These are phyloP conservation scores for Harringtonia aguacate DNA, from an alignment of 2,329 filamentous ascomycete species.

Conservation along the genomic window DNA sequence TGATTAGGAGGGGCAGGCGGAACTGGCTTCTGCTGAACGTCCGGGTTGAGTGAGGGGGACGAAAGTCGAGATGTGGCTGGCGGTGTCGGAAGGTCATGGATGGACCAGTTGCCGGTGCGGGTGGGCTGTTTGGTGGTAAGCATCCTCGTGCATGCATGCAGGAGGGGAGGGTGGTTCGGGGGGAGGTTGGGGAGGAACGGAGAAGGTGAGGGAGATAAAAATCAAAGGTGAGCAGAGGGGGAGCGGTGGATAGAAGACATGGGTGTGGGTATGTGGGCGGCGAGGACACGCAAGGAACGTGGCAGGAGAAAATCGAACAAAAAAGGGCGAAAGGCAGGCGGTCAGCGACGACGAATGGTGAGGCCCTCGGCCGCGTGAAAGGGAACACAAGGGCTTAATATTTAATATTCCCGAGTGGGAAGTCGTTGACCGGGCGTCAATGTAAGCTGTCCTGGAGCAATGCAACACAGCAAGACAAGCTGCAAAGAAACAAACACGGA, in stretches of 20 bases:
- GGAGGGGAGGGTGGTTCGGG: not conserved
- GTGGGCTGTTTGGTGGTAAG: conserved; percentile 51
- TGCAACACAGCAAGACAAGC: too few relatives aligned
- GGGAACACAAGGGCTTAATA: conserved; percentile 7
- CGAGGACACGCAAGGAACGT: conserved; percentile 1
- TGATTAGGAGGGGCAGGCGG: conserved; percentile 29
- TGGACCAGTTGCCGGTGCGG: conserved; percentile 47
- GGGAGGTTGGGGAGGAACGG: not conserved
- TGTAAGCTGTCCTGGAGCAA: too few relatives aligned
- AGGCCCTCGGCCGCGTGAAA: not conserved
- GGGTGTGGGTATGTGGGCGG: not conserved
- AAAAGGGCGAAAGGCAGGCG: too few relatives aligned
- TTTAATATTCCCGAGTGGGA: too few relatives aligned
- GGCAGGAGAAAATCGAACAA: not conserved
- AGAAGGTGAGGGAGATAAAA: conserved; percentile 2
- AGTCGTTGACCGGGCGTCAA: too few relatives aligned
- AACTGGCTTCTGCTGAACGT: conserved; percentile 30
- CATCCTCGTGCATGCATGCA: conserved; percentile 34
- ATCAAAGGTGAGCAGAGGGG: not conserved
- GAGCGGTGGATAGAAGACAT: conserved; percentile 1
- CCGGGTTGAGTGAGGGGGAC: conserved; percentile 40
- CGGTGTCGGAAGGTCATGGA: conserved; percentile 52
- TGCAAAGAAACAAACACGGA: conserved; percentile 14
- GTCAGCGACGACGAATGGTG: too few relatives aligned
- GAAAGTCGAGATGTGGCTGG: conserved; percentile 44